Evolutionary conservation across 148 eudicot species (phyloP).

Genomic region (Talinum fruticosum): DNA sequence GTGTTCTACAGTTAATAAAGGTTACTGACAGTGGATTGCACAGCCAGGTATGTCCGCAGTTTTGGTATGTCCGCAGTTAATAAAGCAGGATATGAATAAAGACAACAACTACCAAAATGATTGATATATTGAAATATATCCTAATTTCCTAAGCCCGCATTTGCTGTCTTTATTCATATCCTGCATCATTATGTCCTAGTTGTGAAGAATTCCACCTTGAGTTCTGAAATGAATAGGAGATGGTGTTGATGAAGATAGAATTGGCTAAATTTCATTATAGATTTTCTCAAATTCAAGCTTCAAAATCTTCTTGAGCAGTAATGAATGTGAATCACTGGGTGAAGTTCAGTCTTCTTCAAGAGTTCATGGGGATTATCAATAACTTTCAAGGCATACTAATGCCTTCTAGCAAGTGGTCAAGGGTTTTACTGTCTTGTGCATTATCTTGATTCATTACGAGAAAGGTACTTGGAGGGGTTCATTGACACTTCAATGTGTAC

Average conservation of each 20-base stretch:
- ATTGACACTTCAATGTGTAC: too few relatives aligned
- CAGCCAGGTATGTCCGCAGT: slow-evolving; percentile 47
- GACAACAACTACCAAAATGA: neutral
- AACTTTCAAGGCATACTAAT: neutral
- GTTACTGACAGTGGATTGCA: slow-evolving; percentile 77
- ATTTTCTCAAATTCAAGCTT: neutral
- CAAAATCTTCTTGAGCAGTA: neutral
- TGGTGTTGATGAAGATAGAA: neutral
- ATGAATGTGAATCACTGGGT: neutral
- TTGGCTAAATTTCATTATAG: neutral
- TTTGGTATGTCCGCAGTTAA: too few relatives aligned
- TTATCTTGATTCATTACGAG: neutral
- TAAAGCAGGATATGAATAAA: too few relatives aligned
- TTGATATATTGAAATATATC: neutral
- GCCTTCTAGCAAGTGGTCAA: neutral
- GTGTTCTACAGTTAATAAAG: slow-evolving; percentile 70
- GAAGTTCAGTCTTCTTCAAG: neutral
- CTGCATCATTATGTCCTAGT: neutral
- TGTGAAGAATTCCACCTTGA: neutral
- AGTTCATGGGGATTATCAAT: neutral
- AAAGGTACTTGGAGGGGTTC: neutral
- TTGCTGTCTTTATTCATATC: neutral
- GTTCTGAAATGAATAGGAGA: neutral
- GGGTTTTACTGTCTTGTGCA: neutral
- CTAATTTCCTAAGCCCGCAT: neutral